These are phyloP conservation scores for Linum tenue DNA, from an alignment of 345 rosid genomes.

Conservation along the genomic window DNA sequence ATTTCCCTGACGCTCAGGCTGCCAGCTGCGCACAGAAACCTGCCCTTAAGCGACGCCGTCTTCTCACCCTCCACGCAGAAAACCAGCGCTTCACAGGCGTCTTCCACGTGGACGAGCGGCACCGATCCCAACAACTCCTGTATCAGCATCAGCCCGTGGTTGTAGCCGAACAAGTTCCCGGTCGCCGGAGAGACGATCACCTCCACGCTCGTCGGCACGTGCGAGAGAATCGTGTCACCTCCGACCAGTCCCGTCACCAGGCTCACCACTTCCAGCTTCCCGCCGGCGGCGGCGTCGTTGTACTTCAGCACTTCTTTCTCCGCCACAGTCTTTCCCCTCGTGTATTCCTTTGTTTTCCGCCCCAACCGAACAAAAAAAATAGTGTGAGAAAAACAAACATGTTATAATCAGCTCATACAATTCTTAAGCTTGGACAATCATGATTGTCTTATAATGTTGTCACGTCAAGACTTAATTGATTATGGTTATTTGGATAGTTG, in stretches of 20 bases:
- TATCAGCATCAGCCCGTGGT: conserved; percentile 14
- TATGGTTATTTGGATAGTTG: no score
- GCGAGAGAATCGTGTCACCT: conserved; percentile 6
- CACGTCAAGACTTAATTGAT: no score
- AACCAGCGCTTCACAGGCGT: conserved; percentile 32
- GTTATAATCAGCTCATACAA: neutral
- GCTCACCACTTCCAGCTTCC: conserved; percentile 26
- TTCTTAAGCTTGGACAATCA: no score
- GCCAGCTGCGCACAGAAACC: conserved; percentile 23
- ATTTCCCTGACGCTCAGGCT: conserved; percentile 17
- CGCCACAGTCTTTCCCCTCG: conserved; percentile 25
- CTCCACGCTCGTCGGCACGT: conserved; percentile 12
- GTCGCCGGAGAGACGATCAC: conserved; percentile 16
- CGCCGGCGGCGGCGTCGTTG: neutral
- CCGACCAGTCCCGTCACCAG: conserved; percentile 30
- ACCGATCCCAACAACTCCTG: conserved; percentile 33
- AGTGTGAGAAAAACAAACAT: neutral
- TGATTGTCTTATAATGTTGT: no score
- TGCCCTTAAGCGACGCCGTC: conserved; percentile 20
- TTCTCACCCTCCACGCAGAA: conserved; percentile 27
- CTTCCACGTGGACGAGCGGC: conserved; percentile 44
- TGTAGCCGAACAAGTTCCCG: neutral
- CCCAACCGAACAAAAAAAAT: no score
- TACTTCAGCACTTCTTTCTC: conserved; percentile 31
- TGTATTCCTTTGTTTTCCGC: conserved; percentile 20